Conservation (phyloP, 1,139 yeast species). For the Taphrina flavorubra region DNA sequence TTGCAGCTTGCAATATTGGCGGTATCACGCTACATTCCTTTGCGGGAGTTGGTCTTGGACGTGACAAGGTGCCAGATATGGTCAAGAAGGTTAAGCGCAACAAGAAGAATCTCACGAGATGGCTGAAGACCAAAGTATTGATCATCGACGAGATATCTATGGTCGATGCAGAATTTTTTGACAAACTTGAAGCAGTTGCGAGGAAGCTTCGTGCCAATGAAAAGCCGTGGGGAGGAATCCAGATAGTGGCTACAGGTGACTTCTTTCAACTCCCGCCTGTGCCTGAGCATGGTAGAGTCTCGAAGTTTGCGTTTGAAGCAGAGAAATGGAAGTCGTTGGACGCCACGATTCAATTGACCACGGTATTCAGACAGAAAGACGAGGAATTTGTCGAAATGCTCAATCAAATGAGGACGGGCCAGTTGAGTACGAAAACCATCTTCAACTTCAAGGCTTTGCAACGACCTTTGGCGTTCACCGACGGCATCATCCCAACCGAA, state of each 20-base stretch:
- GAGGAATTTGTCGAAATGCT: conserved; percentile 82
- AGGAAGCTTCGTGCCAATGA: conserved; percentile 59
- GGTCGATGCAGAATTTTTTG: conserved; percentile 78
- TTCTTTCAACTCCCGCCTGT: conserved; percentile 93
- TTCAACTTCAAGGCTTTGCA: conserved; percentile 61
- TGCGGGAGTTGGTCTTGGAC: conserved; percentile 84
- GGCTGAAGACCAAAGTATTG: conserved; percentile 68
- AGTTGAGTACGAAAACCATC: conserved; percentile 62
- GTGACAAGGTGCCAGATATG: conserved; percentile 56
- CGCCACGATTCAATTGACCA: conserved; percentile 69
- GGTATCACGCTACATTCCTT: conserved; percentile 85
- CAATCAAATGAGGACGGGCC: conserved; percentile 82
- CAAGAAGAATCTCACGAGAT: conserved; percentile 61
- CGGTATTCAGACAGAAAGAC: conserved; percentile 91
- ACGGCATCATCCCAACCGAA: conserved; percentile 85
- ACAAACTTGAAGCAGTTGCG: conserved; percentile 72
- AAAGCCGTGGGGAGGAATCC: conserved; percentile 87
- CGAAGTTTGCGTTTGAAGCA: conserved; percentile 78
- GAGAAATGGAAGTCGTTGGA: conserved; percentile 73
- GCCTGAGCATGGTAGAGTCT: conserved; percentile 52
- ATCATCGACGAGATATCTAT: conserved; percentile 86
- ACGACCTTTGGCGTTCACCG: conserved; percentile 64
- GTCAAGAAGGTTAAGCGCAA: conserved; percentile 62
- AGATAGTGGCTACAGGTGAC: conserved; percentile 83
- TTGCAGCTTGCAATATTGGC: conserved; percentile 91